These are phyloP conservation scores for Cyclotella sp. DNA, from an alignment of 108 stramenopile genomes.

Conservation along the genomic window DNA sequence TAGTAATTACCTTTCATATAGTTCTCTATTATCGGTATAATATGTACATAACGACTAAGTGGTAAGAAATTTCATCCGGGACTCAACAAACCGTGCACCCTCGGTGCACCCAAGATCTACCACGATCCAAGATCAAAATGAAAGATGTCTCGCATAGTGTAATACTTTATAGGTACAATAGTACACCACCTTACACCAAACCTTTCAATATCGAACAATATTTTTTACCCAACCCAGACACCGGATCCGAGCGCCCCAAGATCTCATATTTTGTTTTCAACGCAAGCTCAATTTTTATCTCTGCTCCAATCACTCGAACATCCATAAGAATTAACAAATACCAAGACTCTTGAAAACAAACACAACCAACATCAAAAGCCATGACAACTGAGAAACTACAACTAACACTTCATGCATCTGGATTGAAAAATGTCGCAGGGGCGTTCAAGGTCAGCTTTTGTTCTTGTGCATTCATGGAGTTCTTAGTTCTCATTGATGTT, in stretches of 20 bases:
- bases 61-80: too few relatives aligned
- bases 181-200: too few relatives aligned
- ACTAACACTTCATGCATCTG: slow-evolving; percentile 57
- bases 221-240: too few relatives aligned
- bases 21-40: too few relatives aligned
- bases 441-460: slow-evolving; percentile 44
- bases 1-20: neutral
- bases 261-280: neutral
- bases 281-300: too few relatives aligned
- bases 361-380: neutral
- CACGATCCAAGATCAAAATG: neutral
- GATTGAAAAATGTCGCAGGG: slow-evolving; percentile 80
- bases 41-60: neutral
- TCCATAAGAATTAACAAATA: neutral
- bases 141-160: too few relatives aligned
- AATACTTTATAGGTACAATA: too few relatives aligned
- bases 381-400: slow-evolving; percentile 31
- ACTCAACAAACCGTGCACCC: neutral
- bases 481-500: neutral
- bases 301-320: neutral
- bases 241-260: too few relatives aligned
- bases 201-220: too few relatives aligned
- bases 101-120: too few relatives aligned
- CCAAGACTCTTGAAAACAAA: neutral
- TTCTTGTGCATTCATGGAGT: neutral